These are phyloP conservation scores for Podila horticola DNA, from an alignment of 192 early-diverging fungal species.

Conservation along the genomic window DNA sequence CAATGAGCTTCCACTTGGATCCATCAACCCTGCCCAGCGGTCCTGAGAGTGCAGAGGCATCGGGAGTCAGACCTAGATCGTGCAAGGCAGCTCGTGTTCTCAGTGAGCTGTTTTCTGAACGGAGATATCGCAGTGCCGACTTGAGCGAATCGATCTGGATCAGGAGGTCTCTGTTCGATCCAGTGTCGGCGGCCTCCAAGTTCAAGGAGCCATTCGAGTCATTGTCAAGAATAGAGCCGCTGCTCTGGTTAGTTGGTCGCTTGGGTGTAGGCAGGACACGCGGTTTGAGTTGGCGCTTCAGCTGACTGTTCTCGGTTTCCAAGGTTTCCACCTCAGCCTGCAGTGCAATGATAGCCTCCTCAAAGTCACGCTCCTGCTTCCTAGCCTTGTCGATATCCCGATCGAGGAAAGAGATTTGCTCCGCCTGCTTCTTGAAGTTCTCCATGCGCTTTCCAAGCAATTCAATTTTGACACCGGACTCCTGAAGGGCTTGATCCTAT, in stretches of 20 bases:
- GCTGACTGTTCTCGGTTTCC: conserved; percentile 71
- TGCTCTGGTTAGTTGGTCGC: conserved; percentile 15
- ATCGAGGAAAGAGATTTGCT: conserved; percentile 70
- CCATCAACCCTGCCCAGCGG: conserved; percentile 24
- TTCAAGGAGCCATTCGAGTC: conserved; percentile 16
- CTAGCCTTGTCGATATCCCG: conserved; percentile 63
- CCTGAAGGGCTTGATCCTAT: conserved; percentile 83
- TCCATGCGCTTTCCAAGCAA: conserved; percentile 86
- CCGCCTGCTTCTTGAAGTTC: conserved; percentile 71
- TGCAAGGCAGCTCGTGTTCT: conserved; percentile 67
- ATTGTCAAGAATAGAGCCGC: conserved; percentile 23
- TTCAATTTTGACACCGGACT: conserved; percentile 78
- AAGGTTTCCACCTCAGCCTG: conserved; percentile 76
- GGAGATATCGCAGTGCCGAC: conserved; percentile 77
- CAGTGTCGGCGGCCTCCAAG: conserved; percentile 20
- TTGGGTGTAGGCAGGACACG: conserved; percentile 12
- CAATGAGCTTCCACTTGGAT: neutral
- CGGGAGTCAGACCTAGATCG: conserved; percentile 44
- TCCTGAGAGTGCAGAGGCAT: conserved; percentile 36
- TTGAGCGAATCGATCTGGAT: conserved; percentile 76
- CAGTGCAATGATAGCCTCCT: conserved; percentile 75
- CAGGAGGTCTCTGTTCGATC: conserved; percentile 27
- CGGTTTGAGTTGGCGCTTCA: conserved; percentile 54
- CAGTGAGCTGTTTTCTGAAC: conserved; percentile 85
- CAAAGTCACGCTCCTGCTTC: conserved; percentile 74